Evolutionary conservation across 2,329 filamentous ascomycete species (phyloP), one percentile per base, ranked within the genome.

Genomic region (Epichloe typhina): DNA sequence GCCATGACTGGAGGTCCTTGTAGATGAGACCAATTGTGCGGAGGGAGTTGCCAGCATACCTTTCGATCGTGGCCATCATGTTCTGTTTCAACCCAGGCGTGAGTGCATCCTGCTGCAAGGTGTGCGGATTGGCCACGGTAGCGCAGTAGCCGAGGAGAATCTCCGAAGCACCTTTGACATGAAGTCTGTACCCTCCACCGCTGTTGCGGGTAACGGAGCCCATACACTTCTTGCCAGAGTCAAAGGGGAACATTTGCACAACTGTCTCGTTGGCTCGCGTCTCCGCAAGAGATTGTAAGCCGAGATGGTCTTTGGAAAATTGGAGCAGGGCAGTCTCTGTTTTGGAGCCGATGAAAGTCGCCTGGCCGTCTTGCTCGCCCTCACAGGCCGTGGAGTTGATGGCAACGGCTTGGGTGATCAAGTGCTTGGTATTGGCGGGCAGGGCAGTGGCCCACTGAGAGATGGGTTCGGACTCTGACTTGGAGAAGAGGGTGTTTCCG

Each of bases 11-110:
- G 57, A 93, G 94, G 59, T 95, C 89, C 51, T 82, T 84, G 67
- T 88, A 94, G 49, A 88, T 74, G 55, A 95, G 77, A 41, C 83
- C 87, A 58, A 95, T 94, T 1, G 89, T 94, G 55, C 89, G 80
- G 33, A 95, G 74, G 88, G 88, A 94, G 17, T 84, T 77, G 26
- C 78, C 80, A 9, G 89, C 89, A 62, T 95, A 95, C 45, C 75
- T 77, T 55, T 83, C 80, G 58, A 95, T 94, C 46, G 88, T 38
- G 37, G 37, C 37, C 37, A 38, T 38, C n/a, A 38, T 13, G 3
- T 38, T 38, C 37, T 72, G 70, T 53, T 80, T 75, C 17, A 68
- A 68, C 37, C n/a, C 37, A 3, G 58, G n/a, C 12, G 83, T 75
- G 55, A 85, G 80, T 15, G 68, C 70, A 43, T 69, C 39, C 12